Evolutionary conservation across 1,139 yeast species (phyloP).

Genomic region (Yamadazyma friedrichii): DNA sequence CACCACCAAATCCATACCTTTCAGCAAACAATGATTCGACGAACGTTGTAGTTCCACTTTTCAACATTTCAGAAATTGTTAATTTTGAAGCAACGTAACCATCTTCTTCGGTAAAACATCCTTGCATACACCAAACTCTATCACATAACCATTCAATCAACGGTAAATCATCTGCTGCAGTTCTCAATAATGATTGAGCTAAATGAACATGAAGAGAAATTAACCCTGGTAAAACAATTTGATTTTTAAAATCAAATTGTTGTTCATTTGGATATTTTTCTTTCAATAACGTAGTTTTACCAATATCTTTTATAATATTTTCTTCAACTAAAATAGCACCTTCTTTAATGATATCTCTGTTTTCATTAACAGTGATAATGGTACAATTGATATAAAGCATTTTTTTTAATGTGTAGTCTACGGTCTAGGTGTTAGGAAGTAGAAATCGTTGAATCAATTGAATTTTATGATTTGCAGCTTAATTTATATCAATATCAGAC

Average conservation of each 20-base stretch:
- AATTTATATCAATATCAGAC: no score
- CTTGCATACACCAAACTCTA: conserved; percentile 24
- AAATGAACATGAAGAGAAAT: conserved; percentile 14
- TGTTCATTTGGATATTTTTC: conserved; percentile 9
- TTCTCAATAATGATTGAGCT: conserved; percentile 18
- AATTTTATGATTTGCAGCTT: no score
- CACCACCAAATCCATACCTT: conserved; percentile 22
- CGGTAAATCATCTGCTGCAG: conserved; percentile 22
- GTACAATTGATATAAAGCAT: conserved; percentile 12
- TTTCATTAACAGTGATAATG: conserved; percentile 11
- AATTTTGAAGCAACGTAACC: conserved; percentile 22
- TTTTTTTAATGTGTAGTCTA: background rate
- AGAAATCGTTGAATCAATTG: no score
- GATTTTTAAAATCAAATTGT: conserved; percentile 8
- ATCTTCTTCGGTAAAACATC: conserved; percentile 21
- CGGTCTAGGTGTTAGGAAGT: no score
- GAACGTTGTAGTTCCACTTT: conserved; percentile 23
- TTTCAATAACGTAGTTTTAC: conserved; percentile 8
- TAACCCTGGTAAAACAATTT: conserved; percentile 13
- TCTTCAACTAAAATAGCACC: conserved; percentile 10
- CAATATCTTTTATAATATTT: conserved; percentile 9
- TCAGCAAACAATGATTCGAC: conserved; percentile 18
- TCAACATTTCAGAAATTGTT: conserved; percentile 21
- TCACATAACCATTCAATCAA: conserved; percentile 22
- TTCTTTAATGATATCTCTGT: conserved; percentile 9